Evolutionary conservation across 208 protist species (phyloP), one percentile per base, ranked within the genome.

Genomic region (Trypanosoma caninum): DNA sequence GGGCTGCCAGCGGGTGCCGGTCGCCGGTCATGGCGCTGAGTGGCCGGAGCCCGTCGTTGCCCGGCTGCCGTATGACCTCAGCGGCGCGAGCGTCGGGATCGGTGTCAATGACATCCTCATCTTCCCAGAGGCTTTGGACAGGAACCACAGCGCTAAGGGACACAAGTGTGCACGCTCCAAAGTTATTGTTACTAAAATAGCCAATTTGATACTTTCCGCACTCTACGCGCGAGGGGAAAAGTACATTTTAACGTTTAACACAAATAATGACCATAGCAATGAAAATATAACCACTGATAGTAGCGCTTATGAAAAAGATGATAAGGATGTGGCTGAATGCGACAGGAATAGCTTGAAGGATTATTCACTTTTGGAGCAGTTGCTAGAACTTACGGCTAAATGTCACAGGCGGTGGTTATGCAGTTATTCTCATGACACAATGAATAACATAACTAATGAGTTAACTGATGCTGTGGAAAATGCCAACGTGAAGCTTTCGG

Each of bases 51-150:
- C 82, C 6, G 65, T 91, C 16, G 69, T 76, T 16, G 30, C 90
- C 16, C 82, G 84, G 4, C 47, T 94, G 37, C 88, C 88, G 35
- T 90, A 83, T 65, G 70, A 77, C 48, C 70, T 79, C 0, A 40
- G 11, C 14, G 80, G 67, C 5, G 72, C 74, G 30, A 88, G 84
- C 61, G 53, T 91, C 13, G 75, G 74, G 0, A 62, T 91, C 9
- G 82, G 88, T 25, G 47, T 57, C 11, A 70, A 69, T 23, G 80
- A 89, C 40, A 44, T 94, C 27, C 10, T 89, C 16, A 56, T 91
- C 18, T 46, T 79, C 35, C 88, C 88, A 4, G 72, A 84, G 40
- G 16, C 65, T 25, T 14, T 18, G 0, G 7, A 51, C 9, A 35
- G 22, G 18, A 14, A 9, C 30, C 33, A n/a, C 22, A 5, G 9